phyloP scores from a whole-genome alignment of 2,329 filamentous ascomycete species.

The Alternaria atra region DNA sequence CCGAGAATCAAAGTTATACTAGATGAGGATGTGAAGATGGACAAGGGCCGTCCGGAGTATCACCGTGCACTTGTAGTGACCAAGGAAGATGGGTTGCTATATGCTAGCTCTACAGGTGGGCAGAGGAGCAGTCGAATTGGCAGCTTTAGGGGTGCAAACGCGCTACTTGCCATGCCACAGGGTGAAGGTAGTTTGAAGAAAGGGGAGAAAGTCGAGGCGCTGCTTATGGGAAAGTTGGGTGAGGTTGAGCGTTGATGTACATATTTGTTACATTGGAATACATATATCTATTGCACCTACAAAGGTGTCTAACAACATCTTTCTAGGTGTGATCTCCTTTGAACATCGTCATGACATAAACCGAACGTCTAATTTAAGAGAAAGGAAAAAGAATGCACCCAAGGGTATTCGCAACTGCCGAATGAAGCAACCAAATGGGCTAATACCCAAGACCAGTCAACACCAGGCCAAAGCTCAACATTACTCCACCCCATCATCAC shows the following conservation, averaged over 20 bases:
- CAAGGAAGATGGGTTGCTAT: conserved; percentile 70
- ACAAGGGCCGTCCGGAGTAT: conserved; percentile 83
- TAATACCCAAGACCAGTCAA: neutral
- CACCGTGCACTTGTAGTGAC: conserved; percentile 81
- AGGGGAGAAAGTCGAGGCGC: conserved; percentile 76
- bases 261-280: neutral
- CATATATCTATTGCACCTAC: neutral
- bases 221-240: conserved; percentile 70
- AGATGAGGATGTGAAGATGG: conserved; percentile 76
- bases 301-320: neutral
- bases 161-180: conserved; percentile 77
- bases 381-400: neutral
- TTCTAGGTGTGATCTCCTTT: neutral
- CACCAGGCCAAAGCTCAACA: conserved; percentile 1
- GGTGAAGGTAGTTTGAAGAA: conserved; percentile 71
- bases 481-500: neutral
- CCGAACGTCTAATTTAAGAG: neutral
- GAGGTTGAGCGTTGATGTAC: conserved; percentile 11
- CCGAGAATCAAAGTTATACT: conserved; percentile 76
- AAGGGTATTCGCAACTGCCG: conserved; percentile 3
- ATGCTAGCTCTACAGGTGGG: conserved; percentile 83
- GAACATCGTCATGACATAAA: neutral
- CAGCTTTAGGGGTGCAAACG: conserved; percentile 89
- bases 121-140: conserved; percentile 91
- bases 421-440: conserved; percentile 1